These are phyloP conservation scores for Fusarium palustre DNA, from an alignment of 2,329 filamentous ascomycete species.

Conservation along the genomic window DNA sequence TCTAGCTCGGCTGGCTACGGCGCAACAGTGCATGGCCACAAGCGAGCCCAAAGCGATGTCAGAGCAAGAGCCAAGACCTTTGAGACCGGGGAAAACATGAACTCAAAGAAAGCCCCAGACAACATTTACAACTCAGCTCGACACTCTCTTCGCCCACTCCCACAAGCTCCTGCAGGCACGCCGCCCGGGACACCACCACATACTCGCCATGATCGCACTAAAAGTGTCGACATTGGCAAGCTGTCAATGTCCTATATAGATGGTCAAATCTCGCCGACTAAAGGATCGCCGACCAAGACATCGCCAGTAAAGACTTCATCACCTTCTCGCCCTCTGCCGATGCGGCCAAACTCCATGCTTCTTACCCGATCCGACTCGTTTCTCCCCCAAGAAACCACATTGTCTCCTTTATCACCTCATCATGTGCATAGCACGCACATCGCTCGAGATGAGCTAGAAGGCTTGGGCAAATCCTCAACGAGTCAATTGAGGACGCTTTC, in stretches of 20 bases:
- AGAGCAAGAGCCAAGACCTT: constrained; percentile 64
- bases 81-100: constrained; percentile 58
- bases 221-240: constrained; percentile 72
- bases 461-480: constrained; percentile 88
- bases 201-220: constrained; percentile 66
- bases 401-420: constrained; percentile 48
- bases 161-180: constrained; percentile 69
- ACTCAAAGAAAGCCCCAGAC: constrained; percentile 62
- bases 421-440: constrained; percentile 58
- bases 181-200: constrained; percentile 56
- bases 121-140: constrained; percentile 78
- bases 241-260: constrained; percentile 63
- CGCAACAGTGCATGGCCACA: constrained; percentile 65
- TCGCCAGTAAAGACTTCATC: constrained; percentile 42
- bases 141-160: constrained; percentile 80
- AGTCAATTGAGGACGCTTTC: constrained; percentile 90
- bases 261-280: constrained; percentile 54
- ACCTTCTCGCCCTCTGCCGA: constrained; percentile 56
- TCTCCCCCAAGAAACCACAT: constrained; percentile 51
- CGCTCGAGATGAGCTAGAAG: constrained; percentile 79
- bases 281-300: constrained; percentile 2
- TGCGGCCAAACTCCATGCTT: constrained; percentile 72
- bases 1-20: constrained; percentile 67
- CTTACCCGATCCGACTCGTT: constrained; percentile 69
- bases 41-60: constrained; percentile 81